Evolutionary conservation across 495 filamentous ascomycete species (phyloP), one percentile per base, ranked within the genome.

Genomic region (Penicillium ochrochloron): DNA sequence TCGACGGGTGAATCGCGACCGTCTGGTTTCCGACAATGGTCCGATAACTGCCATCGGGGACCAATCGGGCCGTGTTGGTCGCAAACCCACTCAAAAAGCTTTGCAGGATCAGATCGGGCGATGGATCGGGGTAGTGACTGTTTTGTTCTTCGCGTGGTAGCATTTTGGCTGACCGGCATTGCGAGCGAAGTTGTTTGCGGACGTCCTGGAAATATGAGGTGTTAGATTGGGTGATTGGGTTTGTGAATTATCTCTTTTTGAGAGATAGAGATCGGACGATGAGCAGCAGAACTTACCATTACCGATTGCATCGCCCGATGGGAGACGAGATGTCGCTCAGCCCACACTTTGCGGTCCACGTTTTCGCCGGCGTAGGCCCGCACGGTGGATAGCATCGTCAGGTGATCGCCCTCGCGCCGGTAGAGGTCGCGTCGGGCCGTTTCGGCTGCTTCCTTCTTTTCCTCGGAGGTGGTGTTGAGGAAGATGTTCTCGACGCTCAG

Each of bases 401-500:
- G 76, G 62, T 97, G 89, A 70, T 99, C 96, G 23, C 96, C 96
- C 75, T 97, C 91, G 50, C 93, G 80, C 3, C 91, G 84, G 59
- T 85, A 87, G 0, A 99, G 83, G 68, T 93, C 90, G 25, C 85
- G 86, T 19, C 93, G 84, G 9, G 87, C 85, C 11, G 81, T 79
- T 62, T 94, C 90, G 0, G 90, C 90, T 53, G 89, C 83, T 65
- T 97, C 93, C 50, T 86, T 87, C 53, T 86, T 88, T 65, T 97
- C 94, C 61, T 97, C 95, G 0, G 90, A 89, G 6, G 85, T 85
- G 0, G 91, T 81, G 56, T 92, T 92, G 12, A 94, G 75, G 73
- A 97, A 97, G 54, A 98, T 88, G 63, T 92, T 94, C 69, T 97
- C 94, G 0, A 94, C 90, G 4, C 91, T 95, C 14, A 98, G 84